These are phyloP conservation scores for Samsoniella hepiali DNA, from an alignment of 2,329 filamentous ascomycete genomes.

Conservation along the genomic window DNA sequence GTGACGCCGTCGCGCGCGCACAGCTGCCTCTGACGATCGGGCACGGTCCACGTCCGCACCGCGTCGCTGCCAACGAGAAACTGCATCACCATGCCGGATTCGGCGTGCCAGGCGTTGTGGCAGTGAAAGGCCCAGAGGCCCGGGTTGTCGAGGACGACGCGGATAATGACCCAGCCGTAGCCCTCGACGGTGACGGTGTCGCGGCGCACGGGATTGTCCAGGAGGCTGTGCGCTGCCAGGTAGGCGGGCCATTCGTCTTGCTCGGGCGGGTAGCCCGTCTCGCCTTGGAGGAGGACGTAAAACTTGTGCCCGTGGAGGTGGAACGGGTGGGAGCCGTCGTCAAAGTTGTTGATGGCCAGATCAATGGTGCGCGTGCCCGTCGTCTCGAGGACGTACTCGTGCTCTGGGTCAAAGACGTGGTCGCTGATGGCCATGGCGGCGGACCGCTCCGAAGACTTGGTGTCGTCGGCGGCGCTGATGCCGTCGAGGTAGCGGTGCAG, in stretches of 20 bases:
- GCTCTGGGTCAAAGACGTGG: conserved; percentile 27
- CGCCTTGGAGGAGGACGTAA: conserved; percentile 40
- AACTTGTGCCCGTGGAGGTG: conserved; percentile 62
- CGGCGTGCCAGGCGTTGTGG: conserved; percentile 57
- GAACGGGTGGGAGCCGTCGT: conserved; percentile 44
- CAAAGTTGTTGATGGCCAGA: conserved; percentile 57
- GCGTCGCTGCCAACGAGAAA: conserved; percentile 38
- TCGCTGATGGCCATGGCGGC: conserved; percentile 28
- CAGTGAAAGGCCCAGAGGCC: conserved; percentile 59
- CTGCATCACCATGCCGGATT: conserved; percentile 59
- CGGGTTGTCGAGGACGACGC: conserved; percentile 55
- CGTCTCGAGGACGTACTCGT: conserved; percentile 47
- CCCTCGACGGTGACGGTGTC: conserved; percentile 50
- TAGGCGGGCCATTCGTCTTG: conserved; percentile 26
- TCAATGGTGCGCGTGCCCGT: conserved; percentile 52
- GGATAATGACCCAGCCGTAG: conserved; percentile 53
- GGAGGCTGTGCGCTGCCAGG: conserved; percentile 25
- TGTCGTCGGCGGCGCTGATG: not conserved
- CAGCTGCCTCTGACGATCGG: conserved; percentile 26
- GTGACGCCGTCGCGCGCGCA: conserved; percentile 30
- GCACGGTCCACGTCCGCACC: conserved; percentile 28
- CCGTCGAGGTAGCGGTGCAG: conserved; percentile 35
- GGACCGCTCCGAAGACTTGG: conserved; percentile 14
- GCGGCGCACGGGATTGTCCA: conserved; percentile 34
- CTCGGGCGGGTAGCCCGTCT: conserved; percentile 34